Evolutionary conservation across 78 protist species (phyloP).

Genomic region (Tieghemostelium lacteum): DNA sequence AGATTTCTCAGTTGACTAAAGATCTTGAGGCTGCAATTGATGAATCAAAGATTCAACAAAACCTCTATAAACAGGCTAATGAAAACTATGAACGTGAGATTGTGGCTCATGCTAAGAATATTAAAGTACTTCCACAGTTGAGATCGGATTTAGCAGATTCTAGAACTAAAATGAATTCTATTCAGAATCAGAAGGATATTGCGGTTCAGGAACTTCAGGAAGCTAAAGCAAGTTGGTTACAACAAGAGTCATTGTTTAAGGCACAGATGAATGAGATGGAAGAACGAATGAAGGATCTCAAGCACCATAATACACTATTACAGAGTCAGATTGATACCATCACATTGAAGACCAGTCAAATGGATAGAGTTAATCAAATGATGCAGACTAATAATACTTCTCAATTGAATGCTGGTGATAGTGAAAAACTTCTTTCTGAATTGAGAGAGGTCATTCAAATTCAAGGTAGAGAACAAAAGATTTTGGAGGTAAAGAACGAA

Average conservation of each 20-base stretch:
- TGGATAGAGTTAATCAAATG: constrained; percentile 20
- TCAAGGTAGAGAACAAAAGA: constrained; percentile 76
- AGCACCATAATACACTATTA: constrained; percentile 42
- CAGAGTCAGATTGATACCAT: constrained; percentile 47
- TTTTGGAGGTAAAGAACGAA: constrained; percentile 44
- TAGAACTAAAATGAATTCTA: background rate
- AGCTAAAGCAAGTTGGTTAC: constrained; percentile 31
- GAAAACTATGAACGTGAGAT: constrained; percentile 68
- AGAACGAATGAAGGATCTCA: constrained; percentile 62
- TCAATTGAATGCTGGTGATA: background rate
- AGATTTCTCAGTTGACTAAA: constrained; percentile 10
- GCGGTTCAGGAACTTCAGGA: background rate
- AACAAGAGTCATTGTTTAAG: constrained; percentile 39
- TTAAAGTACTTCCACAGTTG: constrained; percentile 36
- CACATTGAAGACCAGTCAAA: constrained; percentile 13
- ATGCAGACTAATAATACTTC: background rate
- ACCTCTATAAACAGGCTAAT: constrained; percentile 30
- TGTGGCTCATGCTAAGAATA: constrained; percentile 41
- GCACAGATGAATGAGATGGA: constrained; percentile 36
- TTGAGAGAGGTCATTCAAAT: constrained; percentile 26
- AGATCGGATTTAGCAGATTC: constrained; percentile 33
- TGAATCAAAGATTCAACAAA: constrained; percentile 31
- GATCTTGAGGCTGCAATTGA: constrained; percentile 39
- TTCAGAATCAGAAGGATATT: constrained; percentile 1
- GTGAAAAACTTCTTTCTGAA: background rate